Percentiles rank a stretch among this genome's conserved stretches.
phyloP scores from a whole-genome alignment of 140 eudicot species.

The Stevia rebaudiana region DNA sequence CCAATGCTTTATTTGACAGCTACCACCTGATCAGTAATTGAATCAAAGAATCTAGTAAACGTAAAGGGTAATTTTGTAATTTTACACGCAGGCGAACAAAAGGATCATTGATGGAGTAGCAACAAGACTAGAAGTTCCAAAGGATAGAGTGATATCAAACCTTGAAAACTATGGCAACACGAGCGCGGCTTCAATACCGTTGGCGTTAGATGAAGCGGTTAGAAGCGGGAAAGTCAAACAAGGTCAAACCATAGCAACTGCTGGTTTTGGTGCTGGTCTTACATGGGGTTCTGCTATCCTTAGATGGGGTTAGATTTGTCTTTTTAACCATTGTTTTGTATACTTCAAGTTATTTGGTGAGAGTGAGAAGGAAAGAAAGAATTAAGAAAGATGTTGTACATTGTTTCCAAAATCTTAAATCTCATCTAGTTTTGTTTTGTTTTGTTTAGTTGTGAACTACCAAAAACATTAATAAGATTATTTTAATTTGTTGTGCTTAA shows the following conservation, averaged over 20 bases:
- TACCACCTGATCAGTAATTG: no score
- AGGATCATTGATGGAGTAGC: slow-evolving; percentile 85
- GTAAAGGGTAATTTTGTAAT: not conserved
- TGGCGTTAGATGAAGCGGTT: slow-evolving; percentile 91
- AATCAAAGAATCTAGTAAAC: slow-evolving; percentile 1
- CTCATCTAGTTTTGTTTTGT: slow-evolving; percentile 19
- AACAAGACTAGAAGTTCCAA: slow-evolving; percentile 66
- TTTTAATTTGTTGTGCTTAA: not conserved
- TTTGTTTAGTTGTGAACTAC: slow-evolving; percentile 23
- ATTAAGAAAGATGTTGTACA: slow-evolving; percentile 36
- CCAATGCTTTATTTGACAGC: not conserved
- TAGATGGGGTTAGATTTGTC: slow-evolving; percentile 64
- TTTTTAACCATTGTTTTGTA: slow-evolving; percentile 21
- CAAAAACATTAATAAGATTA: slow-evolving; percentile 14
- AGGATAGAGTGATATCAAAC: slow-evolving; percentile 76
- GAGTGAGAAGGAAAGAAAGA: no score
- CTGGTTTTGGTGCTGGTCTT: slow-evolving; percentile 94
- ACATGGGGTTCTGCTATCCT: slow-evolving; percentile 89
- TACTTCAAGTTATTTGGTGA: slow-evolving; percentile 25
- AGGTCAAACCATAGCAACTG: slow-evolving; percentile 81
- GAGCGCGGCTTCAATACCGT: slow-evolving; percentile 85
- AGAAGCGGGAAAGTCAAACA: slow-evolving; percentile 80
- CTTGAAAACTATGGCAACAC: slow-evolving; percentile 83
- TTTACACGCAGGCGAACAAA: slow-evolving; percentile 64
- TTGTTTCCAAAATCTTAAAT: slow-evolving; percentile 19